These are phyloP conservation scores for Wickerhamiella shivajii DNA, from an alignment of 805 yeast genomes.

Conservation along the genomic window DNA sequence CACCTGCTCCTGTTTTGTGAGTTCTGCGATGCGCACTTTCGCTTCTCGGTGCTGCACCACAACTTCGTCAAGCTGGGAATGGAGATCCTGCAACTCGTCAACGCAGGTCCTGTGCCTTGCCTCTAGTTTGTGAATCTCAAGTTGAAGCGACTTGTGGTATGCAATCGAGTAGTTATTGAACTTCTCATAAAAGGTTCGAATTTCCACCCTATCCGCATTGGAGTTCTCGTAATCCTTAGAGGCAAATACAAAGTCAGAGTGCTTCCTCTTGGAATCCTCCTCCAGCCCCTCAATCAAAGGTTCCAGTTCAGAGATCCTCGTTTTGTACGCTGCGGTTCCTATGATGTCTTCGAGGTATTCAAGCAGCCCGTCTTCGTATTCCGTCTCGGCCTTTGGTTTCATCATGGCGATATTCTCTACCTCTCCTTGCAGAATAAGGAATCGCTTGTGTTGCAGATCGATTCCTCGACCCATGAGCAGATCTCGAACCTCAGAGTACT, in stretches of 20 bases:
- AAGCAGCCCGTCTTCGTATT: constrained; percentile 80
- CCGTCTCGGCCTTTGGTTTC: constrained; percentile 93
- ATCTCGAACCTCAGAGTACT: constrained; percentile 63
- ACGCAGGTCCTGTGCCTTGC: no score
- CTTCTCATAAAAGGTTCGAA: no score
- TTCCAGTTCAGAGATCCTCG: no score
- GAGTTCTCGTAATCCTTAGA: constrained; percentile 54
- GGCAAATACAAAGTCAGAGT: constrained; percentile 63
- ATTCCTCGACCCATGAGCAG: constrained; percentile 70
- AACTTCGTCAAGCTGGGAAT: no score
- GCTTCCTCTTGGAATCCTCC: constrained; percentile 68
- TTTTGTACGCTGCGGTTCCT: constrained; percentile 82
- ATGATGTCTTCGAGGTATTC: constrained; percentile 95
- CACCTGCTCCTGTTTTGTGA: no score
- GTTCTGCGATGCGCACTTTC: no score
- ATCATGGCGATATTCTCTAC: constrained; percentile 97
- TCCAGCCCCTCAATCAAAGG: constrained; percentile 62
- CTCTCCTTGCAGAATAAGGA: constrained; percentile 91
- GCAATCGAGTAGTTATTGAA: no score
- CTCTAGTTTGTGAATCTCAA: no score
- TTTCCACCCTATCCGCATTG: no score
- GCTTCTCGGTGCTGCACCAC: no score
- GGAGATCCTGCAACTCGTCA: no score
- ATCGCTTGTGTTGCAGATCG: constrained; percentile 88
- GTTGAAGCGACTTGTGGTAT: no score